Base-by-base conservation (phyloP, 768 basidiomycete genomes). In the Trametes elegans region DNA sequence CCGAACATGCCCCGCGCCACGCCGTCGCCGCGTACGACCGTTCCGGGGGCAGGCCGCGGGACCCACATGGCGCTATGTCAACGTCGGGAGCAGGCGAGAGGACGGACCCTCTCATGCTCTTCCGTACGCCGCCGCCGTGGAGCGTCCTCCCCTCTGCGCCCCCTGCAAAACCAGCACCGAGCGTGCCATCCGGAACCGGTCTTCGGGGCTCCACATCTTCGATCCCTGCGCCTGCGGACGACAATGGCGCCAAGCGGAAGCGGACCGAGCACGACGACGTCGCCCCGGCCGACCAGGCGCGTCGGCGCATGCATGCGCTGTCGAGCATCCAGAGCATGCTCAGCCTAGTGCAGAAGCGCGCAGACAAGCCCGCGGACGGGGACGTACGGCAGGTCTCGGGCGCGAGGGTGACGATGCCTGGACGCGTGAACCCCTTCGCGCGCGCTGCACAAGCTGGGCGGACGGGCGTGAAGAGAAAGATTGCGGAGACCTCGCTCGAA, bases 61-160 rank as follows among this genome's bases (percentile, higher is more conserved):
- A 40, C 29, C 29, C 19, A 7, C 31, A 21, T 16, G 9, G 32
- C 23, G 3, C n/a, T n/a, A n/a, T n/a, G n/a, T n/a, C n/a, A n/a
- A n/a, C n/a, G n/a, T n/a, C n/a, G n/a, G n/a, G n/a, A n/a, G n/a
- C n/a, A 29, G 41, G 14, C 6, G 3, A 26, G 23, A n/a, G 10
- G 27, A n/a, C n/a, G 23, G 53, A 49, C 21, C 53, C 49, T 6
- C 45, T 60, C 13, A 62, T 56, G 60, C 57, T 67, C 24, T 67
- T 47, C 51, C 61, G 66, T 1, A 26, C 53, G 1, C 64, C 66
- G 5, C 66, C 64, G 11, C 58, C 66, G 14, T 67, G 64, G 62
- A 43, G 36, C 16, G 24, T 40, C 1, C 61, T 66, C 1, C 53
- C 49, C 10, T 39, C 29, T 7, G 46, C 49, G 3, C 53, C 43